phyloP scores from a whole-genome alignment of 2,329 filamentous ascomycete genomes.

The Verticillium nubilum region DNA sequence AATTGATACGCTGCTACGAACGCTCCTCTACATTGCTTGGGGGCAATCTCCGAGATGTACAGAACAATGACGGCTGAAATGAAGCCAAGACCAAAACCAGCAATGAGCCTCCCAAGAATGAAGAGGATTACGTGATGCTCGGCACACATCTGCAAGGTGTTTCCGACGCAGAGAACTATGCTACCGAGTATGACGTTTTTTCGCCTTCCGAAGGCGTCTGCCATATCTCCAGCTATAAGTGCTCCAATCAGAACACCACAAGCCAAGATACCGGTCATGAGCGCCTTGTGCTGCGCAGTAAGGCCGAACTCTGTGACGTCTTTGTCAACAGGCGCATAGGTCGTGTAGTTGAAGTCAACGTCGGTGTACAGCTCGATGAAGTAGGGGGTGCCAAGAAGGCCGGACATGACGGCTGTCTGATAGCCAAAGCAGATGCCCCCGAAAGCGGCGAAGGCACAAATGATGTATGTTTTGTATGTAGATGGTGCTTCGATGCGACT shows the following conservation, averaged over 20 bases:
- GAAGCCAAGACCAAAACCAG: slow-evolving; percentile 62
- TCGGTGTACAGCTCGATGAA: slow-evolving; percentile 35
- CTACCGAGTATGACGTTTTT: slow-evolving; percentile 56
- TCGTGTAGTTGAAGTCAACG: slow-evolving; percentile 21
- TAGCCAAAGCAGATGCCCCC: slow-evolving; percentile 57
- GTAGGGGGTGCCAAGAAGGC: slow-evolving; percentile 32
- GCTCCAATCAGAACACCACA: slow-evolving; percentile 60
- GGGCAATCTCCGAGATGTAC: slow-evolving; percentile 61
- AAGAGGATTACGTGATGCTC: slow-evolving; percentile 45
- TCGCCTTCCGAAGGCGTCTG: slow-evolving; percentile 59
- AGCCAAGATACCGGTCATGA: slow-evolving; percentile 63
- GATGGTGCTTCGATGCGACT: slow-evolving; percentile 46
- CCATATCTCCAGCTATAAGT: slow-evolving; percentile 58
- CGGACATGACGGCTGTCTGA: slow-evolving; percentile 53
- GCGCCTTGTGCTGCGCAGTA: slow-evolving; percentile 18
- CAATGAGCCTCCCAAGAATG: slow-evolving; percentile 58
- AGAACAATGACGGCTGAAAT: slow-evolving; percentile 63
- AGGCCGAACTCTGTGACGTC: slow-evolving; percentile 12
- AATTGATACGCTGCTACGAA: slow-evolving; percentile 73
- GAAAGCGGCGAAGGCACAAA: slow-evolving; percentile 56
- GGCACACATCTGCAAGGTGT: slow-evolving; percentile 53
- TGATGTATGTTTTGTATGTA: slow-evolving; percentile 52
- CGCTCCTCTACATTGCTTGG: slow-evolving; percentile 62
- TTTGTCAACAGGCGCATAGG: slow-evolving; percentile 15
- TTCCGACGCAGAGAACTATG: slow-evolving; percentile 51